These are phyloP conservation scores for Ogataea pilisensis DNA, from an alignment of 805 yeast species.

Conservation along the genomic window DNA sequence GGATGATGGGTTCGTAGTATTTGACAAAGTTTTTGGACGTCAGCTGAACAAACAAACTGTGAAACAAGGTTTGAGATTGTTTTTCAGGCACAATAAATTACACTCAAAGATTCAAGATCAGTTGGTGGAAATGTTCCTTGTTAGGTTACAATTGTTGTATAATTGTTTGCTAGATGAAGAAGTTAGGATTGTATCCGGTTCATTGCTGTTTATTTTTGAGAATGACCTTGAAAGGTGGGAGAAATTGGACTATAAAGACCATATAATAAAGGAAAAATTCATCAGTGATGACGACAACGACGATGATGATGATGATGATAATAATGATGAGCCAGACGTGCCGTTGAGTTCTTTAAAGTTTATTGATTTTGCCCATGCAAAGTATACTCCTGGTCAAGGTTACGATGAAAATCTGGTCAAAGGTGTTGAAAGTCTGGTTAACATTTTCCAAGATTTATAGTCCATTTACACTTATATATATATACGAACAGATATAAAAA, in stretches of 20 bases:
- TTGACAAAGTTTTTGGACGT: slow-evolving; percentile 73
- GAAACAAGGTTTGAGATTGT: slow-evolving; percentile 39
- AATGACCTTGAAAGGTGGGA: slow-evolving; percentile 58
- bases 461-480: too few relatives aligned
- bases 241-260: slow-evolving; percentile 36
- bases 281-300: slow-evolving; percentile 26
- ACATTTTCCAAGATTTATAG: slow-evolving; percentile 32
- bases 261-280: slow-evolving; percentile 22
- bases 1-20: slow-evolving; percentile 42
- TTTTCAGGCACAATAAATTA: slow-evolving; percentile 38
- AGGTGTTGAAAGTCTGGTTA: slow-evolving; percentile 65
- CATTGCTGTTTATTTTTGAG: slow-evolving; percentile 72
- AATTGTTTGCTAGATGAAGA: slow-evolving; percentile 62
- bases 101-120: slow-evolving; percentile 30
- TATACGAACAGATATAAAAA: neutral
- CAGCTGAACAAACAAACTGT: slow-evolving; percentile 42
- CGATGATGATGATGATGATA: slow-evolving; percentile 23
- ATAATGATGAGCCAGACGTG: slow-evolving; percentile 14
- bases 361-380: slow-evolving; percentile 92
- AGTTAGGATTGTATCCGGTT: slow-evolving; percentile 64
- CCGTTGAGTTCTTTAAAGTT: slow-evolving; percentile 57
- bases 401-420: slow-evolving; percentile 65
- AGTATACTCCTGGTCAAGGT: slow-evolving; percentile 55
- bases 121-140: slow-evolving; percentile 43
- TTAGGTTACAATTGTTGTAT: slow-evolving; percentile 62